Percentiles rank a stretch among this genome's conserved stretches.
Conservation (phyloP, 129 eudicot genomes). For the Oenanthe sinensis region DNA sequence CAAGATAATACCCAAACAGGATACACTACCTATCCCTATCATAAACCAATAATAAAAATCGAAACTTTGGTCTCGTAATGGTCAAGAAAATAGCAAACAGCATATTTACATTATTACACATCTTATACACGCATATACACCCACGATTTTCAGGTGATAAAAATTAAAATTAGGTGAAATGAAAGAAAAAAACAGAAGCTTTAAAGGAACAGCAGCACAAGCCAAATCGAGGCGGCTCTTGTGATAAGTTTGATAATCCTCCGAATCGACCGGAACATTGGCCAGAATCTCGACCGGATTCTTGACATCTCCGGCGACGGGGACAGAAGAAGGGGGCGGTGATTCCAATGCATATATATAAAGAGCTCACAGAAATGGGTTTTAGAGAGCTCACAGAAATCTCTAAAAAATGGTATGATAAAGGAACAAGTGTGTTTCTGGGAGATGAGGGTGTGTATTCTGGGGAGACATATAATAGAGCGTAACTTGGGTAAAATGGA, state of each 20-base stretch:
- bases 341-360: constrained; percentile 22
- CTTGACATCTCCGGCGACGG: constrained; percentile 40
- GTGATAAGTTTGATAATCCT: constrained; percentile 73
- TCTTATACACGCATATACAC: background rate
- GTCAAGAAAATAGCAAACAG: background rate
- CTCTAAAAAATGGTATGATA: no score
- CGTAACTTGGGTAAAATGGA: no score
- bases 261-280: constrained; percentile 62
- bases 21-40: no score
- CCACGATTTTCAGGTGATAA: background rate
- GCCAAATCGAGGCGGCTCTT: constrained; percentile 76
- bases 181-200: background rate
- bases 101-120: background rate
- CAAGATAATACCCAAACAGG: no score
- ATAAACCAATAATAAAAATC: background rate
- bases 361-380: no score
- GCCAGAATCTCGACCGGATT: constrained; percentile 7
- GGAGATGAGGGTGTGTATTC: no score
- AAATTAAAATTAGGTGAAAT: background rate
- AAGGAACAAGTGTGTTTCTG: no score
- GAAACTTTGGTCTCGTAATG: background rate
- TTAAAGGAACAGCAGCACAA: constrained; percentile 88
- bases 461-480: no score
- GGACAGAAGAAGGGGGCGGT: constrained; percentile 11
- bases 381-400: no score